phyloP scores from a whole-genome alignment of 768 basidiomycete species.

The Leucosporidium scottii region DNA sequence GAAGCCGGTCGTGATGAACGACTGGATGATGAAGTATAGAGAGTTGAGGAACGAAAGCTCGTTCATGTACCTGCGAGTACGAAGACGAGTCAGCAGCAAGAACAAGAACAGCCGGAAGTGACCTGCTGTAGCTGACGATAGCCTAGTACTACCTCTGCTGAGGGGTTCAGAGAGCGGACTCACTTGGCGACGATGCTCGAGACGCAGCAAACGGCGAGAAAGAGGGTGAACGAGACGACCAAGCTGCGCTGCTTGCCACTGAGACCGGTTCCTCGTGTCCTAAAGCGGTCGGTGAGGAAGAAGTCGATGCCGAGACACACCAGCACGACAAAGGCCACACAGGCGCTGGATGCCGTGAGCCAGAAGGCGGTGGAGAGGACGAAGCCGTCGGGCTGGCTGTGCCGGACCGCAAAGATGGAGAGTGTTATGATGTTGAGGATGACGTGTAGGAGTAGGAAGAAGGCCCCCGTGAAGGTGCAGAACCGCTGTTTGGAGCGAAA shows the following conservation, averaged over 20 bases:
- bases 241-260: constrained; percentile 4
- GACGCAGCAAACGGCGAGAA: constrained; percentile 1
- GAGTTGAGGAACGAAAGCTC: constrained; percentile 12
- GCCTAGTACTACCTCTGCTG: no score
- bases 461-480: constrained; percentile 10
- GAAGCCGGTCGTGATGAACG: constrained; percentile 16
- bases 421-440: constrained; percentile 9
- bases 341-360: constrained; percentile 10
- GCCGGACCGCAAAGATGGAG: constrained; percentile 7
- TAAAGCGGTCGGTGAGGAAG: constrained; percentile 5
- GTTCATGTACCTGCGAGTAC: constrained; percentile 8
- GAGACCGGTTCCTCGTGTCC: constrained; percentile 1
- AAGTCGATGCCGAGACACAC: constrained; percentile 4
- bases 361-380: constrained; percentile 23
- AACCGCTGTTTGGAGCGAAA: constrained; percentile 5
- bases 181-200: background rate
- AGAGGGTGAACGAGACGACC: constrained; percentile 11
- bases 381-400: constrained; percentile 12
- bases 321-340: constrained; percentile 6
- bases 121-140: no score
- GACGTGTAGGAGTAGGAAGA: constrained; percentile 1
- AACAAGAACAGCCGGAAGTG: no score
- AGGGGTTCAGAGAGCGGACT: no score
- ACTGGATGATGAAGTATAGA: constrained; percentile 19
- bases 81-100: no score